Base-by-base conservation (phyloP, 73 alveolate species). In the Symbiodinium natans region DNA sequence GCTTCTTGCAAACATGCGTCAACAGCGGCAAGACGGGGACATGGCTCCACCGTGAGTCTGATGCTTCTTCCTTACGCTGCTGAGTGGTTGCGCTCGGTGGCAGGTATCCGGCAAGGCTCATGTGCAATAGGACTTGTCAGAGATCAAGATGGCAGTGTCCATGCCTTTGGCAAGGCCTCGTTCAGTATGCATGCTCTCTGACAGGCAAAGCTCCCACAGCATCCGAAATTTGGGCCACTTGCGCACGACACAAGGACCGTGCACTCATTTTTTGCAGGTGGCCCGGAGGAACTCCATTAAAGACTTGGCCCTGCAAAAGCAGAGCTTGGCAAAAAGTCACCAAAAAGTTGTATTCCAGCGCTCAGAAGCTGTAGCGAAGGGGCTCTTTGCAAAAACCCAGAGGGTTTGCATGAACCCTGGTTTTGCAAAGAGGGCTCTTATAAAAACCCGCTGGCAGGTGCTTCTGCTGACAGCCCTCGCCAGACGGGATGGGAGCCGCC, bases 1-100 rank as follows among this genome's bases (percentile, higher is more conserved):
- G 87, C 82, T 90, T 36, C 77, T 90, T 42, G 96, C 54, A 34
- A 90, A 90, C 88, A 90, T 90, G 25, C 96, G 96, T 33, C 96
- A 71, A 39, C 83, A 88, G 40, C 86, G 87, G 15, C 87, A 63
- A 4, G 96, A 90, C 23, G 80, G 43, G 74, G 77, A 90, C 52
- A 87, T 90, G 54, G 80, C 96, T 21, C 80, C 88, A 6, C 43
- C 31, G 31, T 90, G 84, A 73, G 34, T 21, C 77, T 63, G 77
- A 46, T 13, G 21, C 59, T 46, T 9, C 21, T 46, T 9, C 21
- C 59, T 46, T 46, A 46, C 59, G 59, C 59, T 46, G 59, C 59
- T 46, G 6, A 13, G 59, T 6, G 59, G 21, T 46, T 46, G 13
- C 13, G 59, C 13, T 46, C 13, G 6, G 6, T 13, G 13, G 59